These are phyloP conservation scores for Jatropha curcas DNA, from an alignment of 345 rosid species.

Conservation along the genomic window DNA sequence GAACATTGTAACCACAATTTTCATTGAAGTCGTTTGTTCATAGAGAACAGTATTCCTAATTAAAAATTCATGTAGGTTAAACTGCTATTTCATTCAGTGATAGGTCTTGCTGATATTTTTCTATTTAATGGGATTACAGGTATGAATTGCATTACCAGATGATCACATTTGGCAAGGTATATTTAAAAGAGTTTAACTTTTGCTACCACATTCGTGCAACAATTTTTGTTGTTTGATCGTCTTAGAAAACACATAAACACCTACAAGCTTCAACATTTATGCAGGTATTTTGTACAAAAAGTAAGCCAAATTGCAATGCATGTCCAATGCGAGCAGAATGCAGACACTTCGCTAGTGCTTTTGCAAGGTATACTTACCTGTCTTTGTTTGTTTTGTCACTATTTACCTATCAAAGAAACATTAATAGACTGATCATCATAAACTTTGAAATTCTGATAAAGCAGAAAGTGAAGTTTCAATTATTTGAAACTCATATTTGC, in stretches of 20 bases:
- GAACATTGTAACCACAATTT: slow-evolving; percentile 61
- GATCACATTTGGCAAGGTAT: slow-evolving; percentile 97
- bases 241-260: slow-evolving; percentile 10
- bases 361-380: slow-evolving; percentile 68
- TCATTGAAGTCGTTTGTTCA: slow-evolving; percentile 7
- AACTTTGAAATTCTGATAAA: not conserved
- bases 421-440: not conserved
- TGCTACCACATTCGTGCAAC: not conserved
- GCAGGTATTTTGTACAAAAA: slow-evolving; percentile 97
- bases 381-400: slow-evolving; percentile 1
- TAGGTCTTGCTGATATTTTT: slow-evolving; percentile 20
- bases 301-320: slow-evolving; percentile 90
- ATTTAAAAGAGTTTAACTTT: slow-evolving; percentile 12
- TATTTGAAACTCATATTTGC: not conserved
- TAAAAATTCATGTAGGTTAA: slow-evolving; percentile 2
- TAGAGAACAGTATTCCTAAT: not conserved
- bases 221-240: not conserved
- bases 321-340: slow-evolving; percentile 98
- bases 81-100: slow-evolving; percentile 2
- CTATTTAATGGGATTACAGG: slow-evolving; percentile 43
- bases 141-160: slow-evolving; percentile 94
- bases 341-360: slow-evolving; percentile 98
- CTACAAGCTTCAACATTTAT: slow-evolving; percentile 30
- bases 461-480: not conserved
- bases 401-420: slow-evolving; percentile 3